Percentiles rank a stretch among this genome's conserved stretches.
Conservation (phyloP, 2,329 filamentous ascomycete species). For the Penicillium thymicola region DNA sequence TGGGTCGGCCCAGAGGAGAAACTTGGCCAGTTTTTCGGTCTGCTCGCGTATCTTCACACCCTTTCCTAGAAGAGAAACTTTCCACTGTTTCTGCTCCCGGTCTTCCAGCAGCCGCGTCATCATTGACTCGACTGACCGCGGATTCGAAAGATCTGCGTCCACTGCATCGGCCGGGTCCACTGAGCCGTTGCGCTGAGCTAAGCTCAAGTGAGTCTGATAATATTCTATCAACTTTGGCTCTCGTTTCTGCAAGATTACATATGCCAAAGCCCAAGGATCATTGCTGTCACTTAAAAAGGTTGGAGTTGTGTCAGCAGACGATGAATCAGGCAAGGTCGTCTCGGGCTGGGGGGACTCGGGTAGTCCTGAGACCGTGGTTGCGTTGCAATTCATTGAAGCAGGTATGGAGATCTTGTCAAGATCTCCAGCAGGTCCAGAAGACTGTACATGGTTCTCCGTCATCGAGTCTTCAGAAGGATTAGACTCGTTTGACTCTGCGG, state of each 20-base stretch:
- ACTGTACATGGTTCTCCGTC: neutral
- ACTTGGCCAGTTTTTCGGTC: slow-evolving; percentile 7
- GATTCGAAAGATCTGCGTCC: neutral
- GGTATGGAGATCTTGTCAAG: neutral
- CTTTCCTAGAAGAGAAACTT: slow-evolving; percentile 8
- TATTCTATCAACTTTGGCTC: neutral
- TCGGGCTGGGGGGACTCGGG: neutral
- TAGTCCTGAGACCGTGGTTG: neutral
- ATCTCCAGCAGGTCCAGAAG: neutral
- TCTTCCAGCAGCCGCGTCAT: neutral
- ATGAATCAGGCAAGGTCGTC: neutral
- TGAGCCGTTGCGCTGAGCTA: neutral
- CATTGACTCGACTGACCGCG: neutral
- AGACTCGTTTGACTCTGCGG: neutral
- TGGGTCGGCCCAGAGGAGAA: slow-evolving; percentile 1
- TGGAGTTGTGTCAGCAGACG: neutral
- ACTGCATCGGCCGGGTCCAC: neutral
- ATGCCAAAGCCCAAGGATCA: neutral
- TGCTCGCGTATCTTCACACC: slow-evolving; percentile 6
- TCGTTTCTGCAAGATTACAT: neutral
- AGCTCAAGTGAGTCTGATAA: neutral
- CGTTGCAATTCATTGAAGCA: neutral
- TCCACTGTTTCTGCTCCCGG: slow-evolving; percentile 18
- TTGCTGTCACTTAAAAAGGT: neutral
- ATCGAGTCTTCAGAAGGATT: neutral